These are phyloP conservation scores for Acer campestre DNA, from an alignment of 345 rosid genomes.

Conservation along the genomic window DNA sequence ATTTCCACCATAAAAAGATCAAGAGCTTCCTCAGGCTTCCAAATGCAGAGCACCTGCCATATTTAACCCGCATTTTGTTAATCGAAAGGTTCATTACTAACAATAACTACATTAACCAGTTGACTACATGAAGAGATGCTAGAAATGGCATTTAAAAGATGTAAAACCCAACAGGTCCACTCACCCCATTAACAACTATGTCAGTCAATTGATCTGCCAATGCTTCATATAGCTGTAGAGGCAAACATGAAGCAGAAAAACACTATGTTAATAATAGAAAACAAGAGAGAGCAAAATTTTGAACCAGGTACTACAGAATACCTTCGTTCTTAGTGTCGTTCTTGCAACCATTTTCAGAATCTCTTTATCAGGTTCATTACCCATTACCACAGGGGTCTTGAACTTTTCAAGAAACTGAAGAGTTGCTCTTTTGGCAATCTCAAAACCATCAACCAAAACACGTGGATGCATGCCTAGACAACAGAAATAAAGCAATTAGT, in stretches of 20 bases:
- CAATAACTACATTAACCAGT: not conserved
- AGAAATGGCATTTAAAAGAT: not conserved
- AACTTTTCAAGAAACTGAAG: slow-evolving; percentile 90
- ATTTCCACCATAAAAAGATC: slow-evolving; percentile 99
- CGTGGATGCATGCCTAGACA: slow-evolving; percentile 94
- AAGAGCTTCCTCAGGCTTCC: slow-evolving; percentile 83
- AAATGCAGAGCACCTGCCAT: slow-evolving; percentile 81
- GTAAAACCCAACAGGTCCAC: slow-evolving; percentile 19
- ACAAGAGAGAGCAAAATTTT: not conserved
- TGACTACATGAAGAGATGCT: not conserved
- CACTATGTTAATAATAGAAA: not conserved
- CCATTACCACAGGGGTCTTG: slow-evolving; percentile 95
- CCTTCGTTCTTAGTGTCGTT: slow-evolving; percentile 93
- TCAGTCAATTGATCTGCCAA: slow-evolving; percentile 96
- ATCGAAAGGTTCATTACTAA: not conserved
- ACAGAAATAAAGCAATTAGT: slow-evolving; percentile 1
- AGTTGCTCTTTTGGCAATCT: slow-evolving; percentile 93
- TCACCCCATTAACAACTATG: slow-evolving; percentile 81
- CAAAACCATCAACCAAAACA: slow-evolving; percentile 97
- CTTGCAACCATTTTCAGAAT: slow-evolving; percentile 97
- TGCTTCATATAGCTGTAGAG: slow-evolving; percentile 73
- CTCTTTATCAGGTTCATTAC: slow-evolving; percentile 92
- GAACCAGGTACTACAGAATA: slow-evolving; percentile 20
- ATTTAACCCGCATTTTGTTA: slow-evolving; percentile 17
- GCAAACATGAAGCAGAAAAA: slow-evolving; percentile 13